These are phyloP conservation scores for Diplocarpon mali DNA, from an alignment of 2,329 filamentous ascomycete genomes.

Conservation along the genomic window DNA sequence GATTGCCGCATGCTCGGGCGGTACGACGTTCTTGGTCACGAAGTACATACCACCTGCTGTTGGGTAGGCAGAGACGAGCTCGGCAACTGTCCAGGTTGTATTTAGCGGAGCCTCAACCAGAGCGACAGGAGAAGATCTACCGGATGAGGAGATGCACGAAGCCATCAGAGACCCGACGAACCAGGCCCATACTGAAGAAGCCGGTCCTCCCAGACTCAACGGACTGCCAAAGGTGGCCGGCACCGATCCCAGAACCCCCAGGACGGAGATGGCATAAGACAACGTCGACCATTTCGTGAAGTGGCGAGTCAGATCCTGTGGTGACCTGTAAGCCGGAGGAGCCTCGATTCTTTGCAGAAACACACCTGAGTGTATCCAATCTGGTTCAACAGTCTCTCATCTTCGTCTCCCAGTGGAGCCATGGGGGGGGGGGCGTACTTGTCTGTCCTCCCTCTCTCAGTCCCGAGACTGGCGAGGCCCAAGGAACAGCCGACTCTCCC, in stretches of 20 bases:
- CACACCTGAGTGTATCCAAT: constrained; percentile 53
- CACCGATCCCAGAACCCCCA: constrained; percentile 54
- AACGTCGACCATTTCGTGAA: constrained; percentile 58
- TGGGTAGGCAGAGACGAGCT: constrained; percentile 33
- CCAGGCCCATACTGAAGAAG: constrained; percentile 56
- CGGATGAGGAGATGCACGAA: constrained; percentile 50
- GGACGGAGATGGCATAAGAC: constrained; percentile 54
- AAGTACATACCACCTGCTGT: constrained; percentile 61
- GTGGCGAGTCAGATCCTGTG: constrained; percentile 47
- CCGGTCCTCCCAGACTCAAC: constrained; percentile 47
- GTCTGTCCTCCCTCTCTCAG: too few relatives aligned
- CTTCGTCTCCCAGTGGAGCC: constrained; percentile 34
- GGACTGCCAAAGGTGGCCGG: constrained; percentile 51
- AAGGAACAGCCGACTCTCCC: too few relatives aligned
- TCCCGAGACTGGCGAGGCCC: too few relatives aligned
- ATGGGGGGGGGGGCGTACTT: too few relatives aligned
- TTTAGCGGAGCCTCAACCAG: background rate
- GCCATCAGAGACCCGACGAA: constrained; percentile 53
- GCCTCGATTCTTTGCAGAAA: background rate
- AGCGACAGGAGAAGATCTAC: constrained; percentile 22
- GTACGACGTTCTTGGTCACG: constrained; percentile 54
- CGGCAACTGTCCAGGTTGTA: constrained; percentile 11
- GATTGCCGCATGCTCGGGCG: constrained; percentile 46
- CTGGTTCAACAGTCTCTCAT: constrained; percentile 46
- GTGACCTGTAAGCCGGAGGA: background rate